Conservation (phyloP, 2,329 filamentous ascomycete genomes). For the Eutypella sp. region DNA sequence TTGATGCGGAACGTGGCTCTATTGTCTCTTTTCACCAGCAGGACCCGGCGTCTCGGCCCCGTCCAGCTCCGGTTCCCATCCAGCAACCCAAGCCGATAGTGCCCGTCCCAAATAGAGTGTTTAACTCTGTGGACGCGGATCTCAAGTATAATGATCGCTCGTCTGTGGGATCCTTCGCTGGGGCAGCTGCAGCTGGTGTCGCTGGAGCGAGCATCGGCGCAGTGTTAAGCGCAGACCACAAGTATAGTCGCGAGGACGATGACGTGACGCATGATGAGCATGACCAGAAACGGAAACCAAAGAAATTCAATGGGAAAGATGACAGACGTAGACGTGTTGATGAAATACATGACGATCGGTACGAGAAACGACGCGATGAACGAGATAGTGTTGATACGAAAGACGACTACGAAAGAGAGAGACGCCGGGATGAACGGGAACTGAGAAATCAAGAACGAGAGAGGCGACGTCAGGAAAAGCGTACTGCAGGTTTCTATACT, state of each 20-base stretch:
- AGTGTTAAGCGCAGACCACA: constrained; percentile 35
- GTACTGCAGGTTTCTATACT: constrained; percentile 24
- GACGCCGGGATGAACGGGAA: constrained; percentile 11
- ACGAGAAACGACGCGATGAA: constrained; percentile 29
- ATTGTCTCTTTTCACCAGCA: constrained; percentile 35
- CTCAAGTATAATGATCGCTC: constrained; percentile 29
- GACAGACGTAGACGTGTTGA: constrained; percentile 21
- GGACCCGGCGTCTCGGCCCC: constrained; percentile 35
- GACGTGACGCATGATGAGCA: constrained; percentile 15
- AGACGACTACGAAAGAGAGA: constrained; percentile 16
- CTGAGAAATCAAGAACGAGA: constrained; percentile 14
- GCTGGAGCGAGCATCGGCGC: constrained; percentile 47
- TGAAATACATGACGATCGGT: constrained; percentile 21
- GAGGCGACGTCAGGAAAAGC: constrained; percentile 17
- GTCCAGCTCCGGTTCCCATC: constrained; percentile 62
- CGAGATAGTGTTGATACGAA: constrained; percentile 22
- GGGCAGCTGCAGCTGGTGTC: constrained; percentile 42
- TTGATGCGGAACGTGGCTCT: constrained; percentile 53
- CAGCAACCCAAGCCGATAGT: constrained; percentile 79
- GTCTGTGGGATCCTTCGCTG: constrained; percentile 35
- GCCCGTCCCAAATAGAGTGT: constrained; percentile 66
- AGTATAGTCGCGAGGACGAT: constrained; percentile 22
- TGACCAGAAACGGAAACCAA: constrained; percentile 23
- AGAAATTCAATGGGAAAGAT: constrained; percentile 18
- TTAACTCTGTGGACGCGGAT: constrained; percentile 45